Conservation (phyloP, 1,284 basidiomycete species). For the Quambalaria eucalypti region DNA sequence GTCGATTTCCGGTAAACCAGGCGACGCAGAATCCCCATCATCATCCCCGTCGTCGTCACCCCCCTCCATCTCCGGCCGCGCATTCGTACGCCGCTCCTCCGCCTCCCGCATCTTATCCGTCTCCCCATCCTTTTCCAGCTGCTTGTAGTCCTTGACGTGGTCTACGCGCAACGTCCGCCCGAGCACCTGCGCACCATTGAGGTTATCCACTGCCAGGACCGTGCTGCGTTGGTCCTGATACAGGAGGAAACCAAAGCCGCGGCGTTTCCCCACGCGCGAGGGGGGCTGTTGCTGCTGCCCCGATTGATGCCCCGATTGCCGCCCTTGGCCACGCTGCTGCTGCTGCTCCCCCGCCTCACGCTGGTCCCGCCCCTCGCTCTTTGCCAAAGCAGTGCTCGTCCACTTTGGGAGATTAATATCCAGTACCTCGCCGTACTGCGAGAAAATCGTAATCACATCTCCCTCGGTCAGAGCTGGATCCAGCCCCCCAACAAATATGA, state of each 20-base stretch:
- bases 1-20: slow-evolving; percentile 56
- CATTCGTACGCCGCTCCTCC: slow-evolving; percentile 51
- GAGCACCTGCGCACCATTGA: slow-evolving; percentile 84
- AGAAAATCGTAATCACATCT: slow-evolving; percentile 94
- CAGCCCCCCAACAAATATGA: slow-evolving; percentile 69
- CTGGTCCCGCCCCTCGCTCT: background rate
- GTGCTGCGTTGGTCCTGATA: slow-evolving; percentile 97
- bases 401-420: slow-evolving; percentile 77
- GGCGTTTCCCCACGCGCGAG: slow-evolving; percentile 55
- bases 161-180: slow-evolving; percentile 78
- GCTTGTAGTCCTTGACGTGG: slow-evolving; percentile 88
- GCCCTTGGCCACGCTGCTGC: background rate
- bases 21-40: slow-evolving; percentile 31
- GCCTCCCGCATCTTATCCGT: slow-evolving; percentile 75
- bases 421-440: slow-evolving; percentile 91
- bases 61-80: slow-evolving; percentile 15
- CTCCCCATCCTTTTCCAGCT: slow-evolving; percentile 66
- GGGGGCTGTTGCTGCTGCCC: background rate
- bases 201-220: slow-evolving; percentile 90
- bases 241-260: slow-evolving; percentile 94
- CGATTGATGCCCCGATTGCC: background rate
- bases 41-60: background rate
- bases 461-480: slow-evolving; percentile 69
- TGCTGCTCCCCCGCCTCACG: slow-evolving; percentile 52
- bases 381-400: background rate